Evolutionary conservation across 768 basidiomycete genomes (phyloP).

Genomic region (Pisolithus marmoratus): DNA sequence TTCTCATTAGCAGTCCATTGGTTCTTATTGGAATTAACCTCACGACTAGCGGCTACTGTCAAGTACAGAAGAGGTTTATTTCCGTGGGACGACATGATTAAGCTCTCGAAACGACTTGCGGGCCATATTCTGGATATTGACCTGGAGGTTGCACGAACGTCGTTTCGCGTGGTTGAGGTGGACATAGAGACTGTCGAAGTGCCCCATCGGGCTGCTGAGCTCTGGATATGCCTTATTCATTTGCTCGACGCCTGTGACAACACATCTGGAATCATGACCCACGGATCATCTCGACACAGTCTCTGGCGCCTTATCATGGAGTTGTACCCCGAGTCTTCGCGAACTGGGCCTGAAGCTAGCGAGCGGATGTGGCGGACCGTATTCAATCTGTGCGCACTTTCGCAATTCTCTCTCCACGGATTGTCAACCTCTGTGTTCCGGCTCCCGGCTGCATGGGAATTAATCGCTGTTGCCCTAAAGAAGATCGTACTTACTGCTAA

Average conservation of each 20-base stretch:
- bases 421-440: constrained; percentile 32
- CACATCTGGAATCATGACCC: constrained; percentile 8
- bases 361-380: constrained; percentile 72
- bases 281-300: constrained; percentile 22
- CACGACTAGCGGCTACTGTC: constrained; percentile 29
- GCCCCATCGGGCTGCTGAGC: constrained; percentile 45
- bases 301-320: constrained; percentile 44
- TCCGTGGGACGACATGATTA: constrained; percentile 16
- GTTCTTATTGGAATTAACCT: constrained; percentile 57
- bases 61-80: constrained; percentile 24
- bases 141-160: constrained; percentile 29
- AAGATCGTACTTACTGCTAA: constrained; percentile 52
- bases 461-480: constrained; percentile 53
- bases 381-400: constrained; percentile 65
- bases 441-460: constrained; percentile 60
- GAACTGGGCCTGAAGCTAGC: constrained; percentile 39
- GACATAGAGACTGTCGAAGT: constrained; percentile 31
- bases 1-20: constrained; percentile 48
- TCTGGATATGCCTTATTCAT: constrained; percentile 74
- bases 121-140: constrained; percentile 49
- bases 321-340: constrained; percentile 24
- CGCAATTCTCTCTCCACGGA: constrained; percentile 68
- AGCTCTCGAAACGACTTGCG: constrained; percentile 37
- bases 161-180: constrained; percentile 14
- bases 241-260: constrained; percentile 31